A percentile compares a stretch with the other conserved stretches of the same genome.
Conservation (phyloP, 305 asterid genomes). For the Withania somnifera region DNA sequence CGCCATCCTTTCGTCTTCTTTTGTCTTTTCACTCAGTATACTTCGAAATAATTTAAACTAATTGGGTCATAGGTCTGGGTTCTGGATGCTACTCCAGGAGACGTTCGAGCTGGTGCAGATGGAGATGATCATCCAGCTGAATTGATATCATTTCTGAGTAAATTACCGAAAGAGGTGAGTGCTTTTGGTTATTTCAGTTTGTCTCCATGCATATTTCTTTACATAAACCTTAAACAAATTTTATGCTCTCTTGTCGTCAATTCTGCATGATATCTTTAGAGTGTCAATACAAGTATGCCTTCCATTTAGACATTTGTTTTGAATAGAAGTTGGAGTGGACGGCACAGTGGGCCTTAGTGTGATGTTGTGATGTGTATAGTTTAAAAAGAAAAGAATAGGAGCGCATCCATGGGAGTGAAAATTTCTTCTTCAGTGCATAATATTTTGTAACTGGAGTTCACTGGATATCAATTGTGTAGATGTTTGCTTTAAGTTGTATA, state of each 20-base stretch:
- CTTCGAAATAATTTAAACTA: neutral
- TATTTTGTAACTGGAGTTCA: neutral
- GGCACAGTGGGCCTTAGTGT: neutral
- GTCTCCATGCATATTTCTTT: neutral
- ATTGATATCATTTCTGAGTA: conserved; percentile 61
- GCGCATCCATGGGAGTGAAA: neutral
- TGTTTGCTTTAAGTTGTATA: neutral
- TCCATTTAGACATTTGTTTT: neutral
- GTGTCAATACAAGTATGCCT: neutral
- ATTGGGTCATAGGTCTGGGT: conserved; percentile 71
- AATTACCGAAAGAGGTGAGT: conserved; percentile 60
- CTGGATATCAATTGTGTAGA: neutral
- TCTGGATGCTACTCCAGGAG: conserved; percentile 94
- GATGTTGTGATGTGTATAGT: neutral
- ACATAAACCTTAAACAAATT: neutral
- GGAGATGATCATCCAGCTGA: conserved; percentile 98
- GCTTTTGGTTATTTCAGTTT: conserved; percentile 1
- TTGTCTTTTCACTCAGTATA: neutral
- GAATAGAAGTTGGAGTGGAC: neutral
- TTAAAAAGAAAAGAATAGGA: neutral
- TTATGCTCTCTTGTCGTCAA: neutral
- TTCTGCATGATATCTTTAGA: neutral
- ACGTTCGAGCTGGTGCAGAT: conserved; percentile 87
- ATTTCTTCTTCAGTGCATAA: neutral
- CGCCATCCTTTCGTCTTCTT: conserved; percentile 2